A percentile compares a stretch with the other conserved stretches of the same genome.
Evolutionary conservation across 257 asterid genomes (phyloP).

Genomic region (Handroanthus guayacan): DNA sequence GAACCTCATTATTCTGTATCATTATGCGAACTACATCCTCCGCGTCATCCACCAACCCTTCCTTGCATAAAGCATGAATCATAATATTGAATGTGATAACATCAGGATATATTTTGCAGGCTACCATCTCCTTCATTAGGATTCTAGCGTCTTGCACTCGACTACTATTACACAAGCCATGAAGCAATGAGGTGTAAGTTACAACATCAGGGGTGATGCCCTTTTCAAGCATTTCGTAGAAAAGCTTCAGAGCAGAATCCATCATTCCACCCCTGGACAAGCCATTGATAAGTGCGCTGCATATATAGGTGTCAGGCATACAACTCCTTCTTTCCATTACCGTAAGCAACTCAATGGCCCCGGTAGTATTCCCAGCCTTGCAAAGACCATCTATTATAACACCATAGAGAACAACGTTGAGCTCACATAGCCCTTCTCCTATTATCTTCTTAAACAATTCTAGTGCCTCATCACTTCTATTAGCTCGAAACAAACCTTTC

Average conservation of each 20-base stretch:
- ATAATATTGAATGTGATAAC: constrained; percentile 3
- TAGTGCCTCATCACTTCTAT: constrained; percentile 29
- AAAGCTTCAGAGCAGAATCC: constrained; percentile 35
- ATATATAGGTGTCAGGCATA: constrained; percentile 27
- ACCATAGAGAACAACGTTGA: constrained; percentile 8
- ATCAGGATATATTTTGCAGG: constrained; percentile 13
- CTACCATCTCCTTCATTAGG: constrained; percentile 30
- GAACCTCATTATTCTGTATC: constrained; percentile 19
- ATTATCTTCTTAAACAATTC: constrained; percentile 38
- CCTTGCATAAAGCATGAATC: background rate
- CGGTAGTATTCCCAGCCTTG: constrained; percentile 39
- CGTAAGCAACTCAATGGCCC: constrained; percentile 35
- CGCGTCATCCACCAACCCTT: constrained; percentile 33
- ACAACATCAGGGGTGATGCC: background rate
- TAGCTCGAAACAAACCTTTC: constrained; percentile 17
- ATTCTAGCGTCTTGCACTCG: constrained; percentile 29
- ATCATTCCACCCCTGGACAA: constrained; percentile 39
- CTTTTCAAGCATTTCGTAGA: constrained; percentile 32
- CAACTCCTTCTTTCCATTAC: constrained; percentile 27
- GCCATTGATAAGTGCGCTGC: constrained; percentile 35
- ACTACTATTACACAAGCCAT: constrained; percentile 36
- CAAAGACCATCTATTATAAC: constrained; percentile 39
- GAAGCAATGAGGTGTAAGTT: constrained; percentile 31
- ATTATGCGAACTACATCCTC: constrained; percentile 30
- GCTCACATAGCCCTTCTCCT: constrained; percentile 27